Base-by-base conservation (phyloP, 129 eudicot species). In the Daucus carota region DNA sequence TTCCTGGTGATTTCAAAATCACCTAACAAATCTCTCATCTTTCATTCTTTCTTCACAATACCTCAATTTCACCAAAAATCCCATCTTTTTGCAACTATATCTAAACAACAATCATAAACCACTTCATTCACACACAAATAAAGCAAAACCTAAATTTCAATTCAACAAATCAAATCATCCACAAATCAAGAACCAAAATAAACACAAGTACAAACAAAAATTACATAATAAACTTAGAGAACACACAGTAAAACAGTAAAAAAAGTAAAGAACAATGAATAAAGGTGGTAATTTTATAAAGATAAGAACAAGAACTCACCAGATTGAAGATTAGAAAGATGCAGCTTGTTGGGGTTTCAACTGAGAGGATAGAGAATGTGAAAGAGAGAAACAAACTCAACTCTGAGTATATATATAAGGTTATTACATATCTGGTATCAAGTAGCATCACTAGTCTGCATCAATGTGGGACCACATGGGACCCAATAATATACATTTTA, bases 311-410 rank as follows among this genome's bases (percentile, higher is more conserved):
- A 34, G 83, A 62, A 68, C 80, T 83, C 47, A 86, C 84, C 87
- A 86, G 71, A 86, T 74, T 83, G 29, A 86, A 83, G 84, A 72
- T 40, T 46, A 76, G 72, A 62, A 14, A 73, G 82, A 82, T 82
- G 77, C 69, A 50, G 32, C 52, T 50, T 59, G 34, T 10, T 69
- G 73, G 69, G 83, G 57, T 43, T 11, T 57, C 36, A 72, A 72
- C 20, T 34, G 62, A 11, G 41, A 38, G 22, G 73, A 70, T 5
- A n/a, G 48, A 67, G 80, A 72, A 62, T 32, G 74, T 26, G 41
- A 60, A 75, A 20, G 73, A 12, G 46, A n/a, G 14, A 75, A 22
- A 20, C 3, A 41, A 46, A 76, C 36, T 20, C 9, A 45, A 65
- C 16, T 68, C 46, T 15, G 47, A 62, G 70, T 81, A 70, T 59